A percentile compares a stretch with the other conserved stretches of the same genome.
Evolutionary conservation across 768 basidiomycete species (phyloP).

Genomic region (Boletus coccyginus): DNA sequence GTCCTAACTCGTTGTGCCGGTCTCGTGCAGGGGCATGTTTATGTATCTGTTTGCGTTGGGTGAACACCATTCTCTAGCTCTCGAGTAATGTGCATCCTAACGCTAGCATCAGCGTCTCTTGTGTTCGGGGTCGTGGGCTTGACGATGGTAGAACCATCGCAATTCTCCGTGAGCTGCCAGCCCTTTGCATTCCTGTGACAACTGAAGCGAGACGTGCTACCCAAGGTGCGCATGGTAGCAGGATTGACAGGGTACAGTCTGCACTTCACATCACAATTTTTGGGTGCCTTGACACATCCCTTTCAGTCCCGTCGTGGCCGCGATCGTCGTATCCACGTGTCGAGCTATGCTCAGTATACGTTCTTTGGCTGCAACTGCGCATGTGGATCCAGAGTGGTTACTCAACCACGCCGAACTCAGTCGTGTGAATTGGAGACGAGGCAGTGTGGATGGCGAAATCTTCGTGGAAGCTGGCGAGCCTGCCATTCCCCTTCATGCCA

Average conservation of each 20-base stretch:
- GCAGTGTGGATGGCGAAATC: constrained; percentile 4
- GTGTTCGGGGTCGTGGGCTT: constrained; percentile 2
- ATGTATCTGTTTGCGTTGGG: constrained; percentile 9
- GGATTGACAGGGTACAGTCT: constrained; percentile 1
- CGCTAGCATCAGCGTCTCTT: neutral
- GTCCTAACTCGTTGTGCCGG: neutral
- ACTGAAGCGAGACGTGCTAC: neutral
- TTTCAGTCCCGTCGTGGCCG: constrained; percentile 4
- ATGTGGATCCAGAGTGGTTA: constrained; percentile 42
- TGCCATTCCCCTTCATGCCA: neutral
- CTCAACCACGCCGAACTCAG: constrained; percentile 46
- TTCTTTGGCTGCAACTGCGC: constrained; percentile 39
- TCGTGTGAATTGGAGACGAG: constrained; percentile 24
- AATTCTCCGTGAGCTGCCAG: neutral
- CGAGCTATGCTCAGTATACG: constrained; percentile 40
- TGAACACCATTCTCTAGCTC: neutral
- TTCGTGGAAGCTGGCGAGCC: constrained; percentile 1
- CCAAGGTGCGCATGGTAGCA: constrained; percentile 2
- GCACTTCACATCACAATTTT: neutral
- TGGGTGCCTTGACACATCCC: neutral
- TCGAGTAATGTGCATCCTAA: neutral
- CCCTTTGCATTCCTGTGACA: neutral
- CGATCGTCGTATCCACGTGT: constrained; percentile 29
- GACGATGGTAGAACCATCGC: constrained; percentile 8
- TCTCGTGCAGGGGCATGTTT: constrained; percentile 9